phyloP scores from a whole-genome alignment of 2,329 filamentous ascomycete species.

The Dactylonectria estremocensis region DNA sequence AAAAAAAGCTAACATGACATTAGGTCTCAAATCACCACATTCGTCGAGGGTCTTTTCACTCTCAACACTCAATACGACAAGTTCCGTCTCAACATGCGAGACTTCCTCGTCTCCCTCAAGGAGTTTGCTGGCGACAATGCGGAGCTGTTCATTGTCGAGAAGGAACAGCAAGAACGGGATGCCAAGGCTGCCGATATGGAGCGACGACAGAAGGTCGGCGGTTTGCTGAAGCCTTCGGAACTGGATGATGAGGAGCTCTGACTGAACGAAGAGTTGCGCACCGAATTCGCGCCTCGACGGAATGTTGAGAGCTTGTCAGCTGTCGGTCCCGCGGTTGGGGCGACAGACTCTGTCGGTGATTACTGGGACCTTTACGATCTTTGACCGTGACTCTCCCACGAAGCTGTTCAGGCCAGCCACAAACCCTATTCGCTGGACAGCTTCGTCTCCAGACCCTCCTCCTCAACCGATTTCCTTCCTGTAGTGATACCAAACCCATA shows the following conservation, averaged over 20 bases:
- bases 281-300: slow-evolving; percentile 67
- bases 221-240: slow-evolving; percentile 97
- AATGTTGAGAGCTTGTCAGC: slow-evolving; percentile 32
- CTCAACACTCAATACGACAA: slow-evolving; percentile 91
- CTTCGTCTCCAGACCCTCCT: slow-evolving; percentile 26
- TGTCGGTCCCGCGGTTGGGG: slow-evolving; percentile 46
- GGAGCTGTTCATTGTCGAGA: slow-evolving; percentile 93
- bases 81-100: slow-evolving; percentile 95
- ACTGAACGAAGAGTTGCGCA: slow-evolving; percentile 80
- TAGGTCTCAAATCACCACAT: slow-evolving; percentile 88
- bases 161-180: slow-evolving; percentile 90
- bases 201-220: slow-evolving; percentile 93
- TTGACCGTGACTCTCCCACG: slow-evolving; percentile 48
- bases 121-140: slow-evolving; percentile 97
- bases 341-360: slow-evolving; percentile 58
- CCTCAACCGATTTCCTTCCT: slow-evolving; percentile 47
- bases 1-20: slow-evolving; percentile 53
- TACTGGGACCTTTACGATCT: slow-evolving; percentile 79
- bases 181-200: slow-evolving; percentile 92
- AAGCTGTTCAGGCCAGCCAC: slow-evolving; percentile 15
- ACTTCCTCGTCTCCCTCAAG: slow-evolving; percentile 97
- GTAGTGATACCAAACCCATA: slow-evolving; percentile 53
- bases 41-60: slow-evolving; percentile 91
- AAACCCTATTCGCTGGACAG: slow-evolving; percentile 8
- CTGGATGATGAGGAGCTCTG: slow-evolving; percentile 92